phyloP scores from a whole-genome alignment of 352 stramenopile genomes.

The Globisporangium nunn region DNA sequence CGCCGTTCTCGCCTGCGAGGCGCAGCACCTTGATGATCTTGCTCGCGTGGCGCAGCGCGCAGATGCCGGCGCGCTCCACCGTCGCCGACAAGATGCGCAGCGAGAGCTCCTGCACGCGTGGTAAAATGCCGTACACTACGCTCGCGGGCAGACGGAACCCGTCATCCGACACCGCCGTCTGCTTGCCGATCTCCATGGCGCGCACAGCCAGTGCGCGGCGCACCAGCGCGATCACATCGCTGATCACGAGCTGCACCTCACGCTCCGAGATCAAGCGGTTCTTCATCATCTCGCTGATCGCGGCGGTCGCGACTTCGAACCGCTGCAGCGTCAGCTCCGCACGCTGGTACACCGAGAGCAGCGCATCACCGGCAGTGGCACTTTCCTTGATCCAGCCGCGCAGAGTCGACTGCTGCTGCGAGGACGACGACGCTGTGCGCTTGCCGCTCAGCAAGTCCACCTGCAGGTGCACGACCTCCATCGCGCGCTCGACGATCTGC shows the following conservation, averaged over 20 bases:
- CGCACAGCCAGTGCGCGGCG: slow-evolving; percentile 55
- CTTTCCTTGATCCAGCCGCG: slow-evolving; percentile 62
- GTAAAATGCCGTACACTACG: slow-evolving; percentile 64
- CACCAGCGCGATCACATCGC: slow-evolving; percentile 43
- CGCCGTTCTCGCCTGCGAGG: slow-evolving; percentile 43
- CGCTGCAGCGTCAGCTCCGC: slow-evolving; percentile 32
- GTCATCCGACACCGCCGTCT: slow-evolving; percentile 75
- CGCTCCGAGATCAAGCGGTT: slow-evolving; percentile 61
- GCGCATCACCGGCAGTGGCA: slow-evolving; percentile 18
- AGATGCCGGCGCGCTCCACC: slow-evolving; percentile 46
- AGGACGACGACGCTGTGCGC: slow-evolving; percentile 13
- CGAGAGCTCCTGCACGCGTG: slow-evolving; percentile 43
- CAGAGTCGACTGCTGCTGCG: slow-evolving; percentile 26
- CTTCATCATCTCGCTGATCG: slow-evolving; percentile 37
- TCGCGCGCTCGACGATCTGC: slow-evolving; percentile 48
- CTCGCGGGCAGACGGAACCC: slow-evolving; percentile 61
- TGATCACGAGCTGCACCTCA: slow-evolving; percentile 60
- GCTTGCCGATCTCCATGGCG: slow-evolving; percentile 71
- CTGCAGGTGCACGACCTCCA: slow-evolving; percentile 58
- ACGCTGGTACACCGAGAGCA: slow-evolving; percentile 53
- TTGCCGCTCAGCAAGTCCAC: slow-evolving; percentile 63
- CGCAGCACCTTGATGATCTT: slow-evolving; percentile 58
- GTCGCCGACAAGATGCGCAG: slow-evolving; percentile 30
- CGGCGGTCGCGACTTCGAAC: slow-evolving; percentile 27
- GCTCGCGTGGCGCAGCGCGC: slow-evolving; percentile 55